Percentiles rank a stretch among this genome's conserved stretches.
These are phyloP conservation scores for Gracilaria caudata DNA, from an alignment of 23 red algal genomes.

Conservation along the genomic window DNA sequence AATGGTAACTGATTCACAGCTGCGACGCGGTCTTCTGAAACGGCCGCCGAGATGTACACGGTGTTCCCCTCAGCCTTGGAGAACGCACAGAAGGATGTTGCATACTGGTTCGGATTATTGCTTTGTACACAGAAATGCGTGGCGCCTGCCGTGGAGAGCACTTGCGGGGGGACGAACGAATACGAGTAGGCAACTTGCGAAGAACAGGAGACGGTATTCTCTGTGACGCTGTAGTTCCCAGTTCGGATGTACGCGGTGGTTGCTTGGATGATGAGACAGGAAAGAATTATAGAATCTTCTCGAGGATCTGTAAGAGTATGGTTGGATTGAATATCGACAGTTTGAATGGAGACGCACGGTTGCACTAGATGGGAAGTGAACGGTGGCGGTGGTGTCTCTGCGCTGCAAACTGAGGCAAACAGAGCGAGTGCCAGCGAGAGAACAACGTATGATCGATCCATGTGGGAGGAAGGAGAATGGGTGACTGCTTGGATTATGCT, in stretches of 20 bases:
- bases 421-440: neutral
- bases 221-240: constrained; percentile 19
- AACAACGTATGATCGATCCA: neutral
- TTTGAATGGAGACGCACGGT: constrained; percentile 23
- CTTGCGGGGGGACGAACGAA: neutral
- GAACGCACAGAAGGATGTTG: constrained; percentile 9
- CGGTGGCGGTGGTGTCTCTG: neutral
- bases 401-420: neutral
- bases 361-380: neutral
- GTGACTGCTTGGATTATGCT: neutral
- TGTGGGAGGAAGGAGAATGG: neutral
- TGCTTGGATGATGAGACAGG: constrained; percentile 6
- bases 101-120: neutral
- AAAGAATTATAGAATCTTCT: constrained; percentile 11
- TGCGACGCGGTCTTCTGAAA: neutral
- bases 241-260: constrained; percentile 16
- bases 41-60: constrained; percentile 2
- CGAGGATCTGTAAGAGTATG: neutral
- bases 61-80: neutral
- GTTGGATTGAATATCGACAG: neutral
- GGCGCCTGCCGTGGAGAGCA: neutral
- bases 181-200: constrained; percentile 20
- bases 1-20: neutral
- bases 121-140: neutral
- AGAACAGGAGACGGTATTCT: constrained; percentile 27